These are phyloP conservation scores for Globisporangium heterothallicum DNA, from an alignment of 352 stramenopile species.

Conservation along the genomic window DNA sequence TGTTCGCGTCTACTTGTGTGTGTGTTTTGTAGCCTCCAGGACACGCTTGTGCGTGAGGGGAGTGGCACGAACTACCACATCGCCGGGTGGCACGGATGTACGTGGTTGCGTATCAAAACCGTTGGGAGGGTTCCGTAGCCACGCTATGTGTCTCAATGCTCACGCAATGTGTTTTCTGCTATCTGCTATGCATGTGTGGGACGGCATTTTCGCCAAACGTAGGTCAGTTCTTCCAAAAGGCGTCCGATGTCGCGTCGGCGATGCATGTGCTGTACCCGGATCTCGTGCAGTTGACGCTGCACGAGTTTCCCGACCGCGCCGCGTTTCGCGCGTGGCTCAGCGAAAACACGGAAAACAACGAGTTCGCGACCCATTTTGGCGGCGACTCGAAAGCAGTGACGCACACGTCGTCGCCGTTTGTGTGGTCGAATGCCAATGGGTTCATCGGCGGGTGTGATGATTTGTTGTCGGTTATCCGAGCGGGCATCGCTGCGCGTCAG, in stretches of 20 bases:
- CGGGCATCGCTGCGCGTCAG: constrained; percentile 22
- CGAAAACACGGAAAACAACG: constrained; percentile 20
- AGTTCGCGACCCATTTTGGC: constrained; percentile 35
- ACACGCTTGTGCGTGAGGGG: constrained; percentile 27
- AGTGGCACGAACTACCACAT: constrained; percentile 51
- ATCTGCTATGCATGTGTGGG: too few species aligned
- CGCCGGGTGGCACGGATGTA: constrained; percentile 65
- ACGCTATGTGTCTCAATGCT: too few species aligned
- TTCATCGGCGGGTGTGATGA: constrained; percentile 73
- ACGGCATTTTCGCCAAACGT: too few species aligned
- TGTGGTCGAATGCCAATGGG: constrained; percentile 50
- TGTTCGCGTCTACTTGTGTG: background rate
- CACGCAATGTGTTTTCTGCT: background rate
- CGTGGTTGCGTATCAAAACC: too few species aligned
- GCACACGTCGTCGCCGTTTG: constrained; percentile 72
- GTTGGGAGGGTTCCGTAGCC: too few species aligned
- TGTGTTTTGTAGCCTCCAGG: constrained; percentile 25
- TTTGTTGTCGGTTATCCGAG: constrained; percentile 56
- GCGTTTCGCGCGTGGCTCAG: constrained; percentile 56
- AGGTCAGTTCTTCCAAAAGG: constrained; percentile 54
- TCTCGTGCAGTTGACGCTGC: constrained; percentile 27
- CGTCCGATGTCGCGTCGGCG: constrained; percentile 45
- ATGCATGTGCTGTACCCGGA: constrained; percentile 69
- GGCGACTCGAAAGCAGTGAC: constrained; percentile 31
- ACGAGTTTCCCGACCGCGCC: constrained; percentile 57